Evolutionary conservation across 805 yeast genomes (phyloP).

Genomic region (Kodamaea restingae): DNA sequence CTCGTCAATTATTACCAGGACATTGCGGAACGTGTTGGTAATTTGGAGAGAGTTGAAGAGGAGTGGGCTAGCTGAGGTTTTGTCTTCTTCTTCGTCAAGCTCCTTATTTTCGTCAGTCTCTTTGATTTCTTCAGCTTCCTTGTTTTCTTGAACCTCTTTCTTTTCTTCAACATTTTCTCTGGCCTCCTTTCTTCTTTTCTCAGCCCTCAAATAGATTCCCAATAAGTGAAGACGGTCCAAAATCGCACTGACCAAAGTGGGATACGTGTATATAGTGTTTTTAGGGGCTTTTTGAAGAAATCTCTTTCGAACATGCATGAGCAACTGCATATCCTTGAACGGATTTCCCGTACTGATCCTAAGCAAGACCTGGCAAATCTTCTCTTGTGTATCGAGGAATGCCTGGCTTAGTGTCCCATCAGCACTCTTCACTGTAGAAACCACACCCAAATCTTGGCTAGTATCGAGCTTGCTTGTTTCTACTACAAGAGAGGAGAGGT

Average conservation of each 20-base stretch:
- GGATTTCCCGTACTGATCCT: constrained; percentile 50
- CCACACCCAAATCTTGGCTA: constrained; percentile 38
- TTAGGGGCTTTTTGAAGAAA: constrained; percentile 51
- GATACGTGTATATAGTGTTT: constrained; percentile 64
- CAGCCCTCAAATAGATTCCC: constrained; percentile 28
- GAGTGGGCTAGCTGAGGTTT: not conserved
- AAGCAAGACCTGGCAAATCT: constrained; percentile 66
- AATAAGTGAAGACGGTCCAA: constrained; percentile 54
- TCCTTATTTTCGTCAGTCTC: too few species aligned
- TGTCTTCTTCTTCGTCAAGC: too few species aligned
- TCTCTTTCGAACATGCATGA: constrained; percentile 36
- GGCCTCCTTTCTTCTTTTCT: constrained; percentile 18
- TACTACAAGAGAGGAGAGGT: constrained; percentile 52
- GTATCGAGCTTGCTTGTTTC: constrained; percentile 31
- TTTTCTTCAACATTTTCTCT: too few species aligned
- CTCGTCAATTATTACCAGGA: constrained; percentile 67
- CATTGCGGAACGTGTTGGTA: constrained; percentile 64
- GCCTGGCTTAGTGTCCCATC: constrained; percentile 32
- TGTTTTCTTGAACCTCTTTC: constrained; percentile 21
- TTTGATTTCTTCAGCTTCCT: constrained; percentile 12
- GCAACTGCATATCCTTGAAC: constrained; percentile 27
- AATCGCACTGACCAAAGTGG: constrained; percentile 64
- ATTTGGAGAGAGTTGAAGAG: constrained; percentile 15
- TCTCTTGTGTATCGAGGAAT: constrained; percentile 49
- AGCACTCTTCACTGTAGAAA: constrained; percentile 27